Percentiles rank a stretch among this genome's conserved stretches.
Conservation (phyloP, 192 early-diverging fungal species). For the Umbelopsis vinacea region DNA sequence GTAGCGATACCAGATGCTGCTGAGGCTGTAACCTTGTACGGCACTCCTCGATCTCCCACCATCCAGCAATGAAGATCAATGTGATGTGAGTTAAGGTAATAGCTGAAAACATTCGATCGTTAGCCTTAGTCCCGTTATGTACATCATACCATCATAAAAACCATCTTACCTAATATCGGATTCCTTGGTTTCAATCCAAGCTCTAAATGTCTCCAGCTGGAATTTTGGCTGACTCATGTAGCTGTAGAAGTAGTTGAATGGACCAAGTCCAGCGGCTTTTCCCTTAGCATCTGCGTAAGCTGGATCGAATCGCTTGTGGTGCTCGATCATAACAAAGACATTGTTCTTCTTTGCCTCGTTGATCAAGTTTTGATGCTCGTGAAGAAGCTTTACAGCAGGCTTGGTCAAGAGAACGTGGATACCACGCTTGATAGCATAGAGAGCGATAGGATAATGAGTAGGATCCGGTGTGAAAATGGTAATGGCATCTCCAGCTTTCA, state of each 20-base stretch:
- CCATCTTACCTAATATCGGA: constrained; percentile 36
- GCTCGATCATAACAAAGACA: constrained; percentile 45
- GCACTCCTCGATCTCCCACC: constrained; percentile 35
- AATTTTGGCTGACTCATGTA: constrained; percentile 52
- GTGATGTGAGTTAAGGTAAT: constrained; percentile 52
- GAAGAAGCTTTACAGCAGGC: constrained; percentile 49
- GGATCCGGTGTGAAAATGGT: constrained; percentile 55
- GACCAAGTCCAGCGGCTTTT: constrained; percentile 36
- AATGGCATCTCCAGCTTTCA: constrained; percentile 45
- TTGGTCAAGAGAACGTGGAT: constrained; percentile 51
- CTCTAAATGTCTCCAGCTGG: constrained; percentile 46
- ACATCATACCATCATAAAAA: not conserved
- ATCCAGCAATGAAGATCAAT: constrained; percentile 49
- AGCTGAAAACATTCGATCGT: constrained; percentile 2
- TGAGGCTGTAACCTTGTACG: constrained; percentile 40
- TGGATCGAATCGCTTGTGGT: constrained; percentile 54
- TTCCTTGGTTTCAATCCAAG: constrained; percentile 47
- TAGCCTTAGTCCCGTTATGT: not conserved
- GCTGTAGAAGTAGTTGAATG: constrained; percentile 45
- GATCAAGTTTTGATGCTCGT: constrained; percentile 37
- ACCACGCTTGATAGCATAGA: constrained; percentile 42
- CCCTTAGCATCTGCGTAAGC: constrained; percentile 51
- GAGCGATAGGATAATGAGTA: constrained; percentile 47
- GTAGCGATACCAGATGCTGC: constrained; percentile 47
- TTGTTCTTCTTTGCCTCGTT: constrained; percentile 39